phyloP scores from a whole-genome alignment of 306 rosid species.

The Cicer cuneatum region DNA sequence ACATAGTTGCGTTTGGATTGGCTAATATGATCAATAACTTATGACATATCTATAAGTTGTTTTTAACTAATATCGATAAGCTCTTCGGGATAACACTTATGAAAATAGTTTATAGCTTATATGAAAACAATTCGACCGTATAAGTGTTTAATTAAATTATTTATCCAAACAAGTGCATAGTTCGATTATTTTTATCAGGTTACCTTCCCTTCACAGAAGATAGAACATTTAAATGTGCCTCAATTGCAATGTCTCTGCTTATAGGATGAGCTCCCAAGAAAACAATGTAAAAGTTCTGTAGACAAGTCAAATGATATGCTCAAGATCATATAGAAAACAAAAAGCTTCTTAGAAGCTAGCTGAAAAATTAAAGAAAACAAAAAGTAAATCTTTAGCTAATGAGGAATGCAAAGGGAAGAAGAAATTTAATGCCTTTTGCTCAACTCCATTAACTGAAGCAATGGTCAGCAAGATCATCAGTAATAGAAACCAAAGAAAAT shows the following conservation, averaged over 20 bases:
- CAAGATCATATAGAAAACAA: constrained; percentile 26
- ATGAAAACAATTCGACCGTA: no score
- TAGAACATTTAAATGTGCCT: constrained; percentile 63
- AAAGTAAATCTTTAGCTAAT: constrained; percentile 3
- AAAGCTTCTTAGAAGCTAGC: neutral
- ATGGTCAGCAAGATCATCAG: constrained; percentile 41
- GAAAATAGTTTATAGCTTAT: no score
- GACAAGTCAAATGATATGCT: constrained; percentile 16
- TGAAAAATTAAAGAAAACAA: constrained; percentile 1
- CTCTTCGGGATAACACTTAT: no score
- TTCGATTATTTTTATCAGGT: neutral
- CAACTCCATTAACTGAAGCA: constrained; percentile 51
- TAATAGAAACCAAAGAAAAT: constrained; percentile 46
- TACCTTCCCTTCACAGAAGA: constrained; percentile 77
- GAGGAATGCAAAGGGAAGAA: constrained; percentile 8
- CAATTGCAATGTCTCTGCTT: constrained; percentile 42
- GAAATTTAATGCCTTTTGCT: constrained; percentile 49
- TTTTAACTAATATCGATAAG: no score
- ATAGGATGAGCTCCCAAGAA: constrained; percentile 56
- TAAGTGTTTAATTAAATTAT: no score
- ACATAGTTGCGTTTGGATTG: no score
- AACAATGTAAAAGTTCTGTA: constrained; percentile 76
- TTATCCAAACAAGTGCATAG: neutral
- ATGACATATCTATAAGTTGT: no score
- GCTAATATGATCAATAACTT: no score